These are phyloP conservation scores for Lunularia cruciata DNA, from an alignment of 225 moss, liverwort and hornwort species.

Conservation along the genomic window DNA sequence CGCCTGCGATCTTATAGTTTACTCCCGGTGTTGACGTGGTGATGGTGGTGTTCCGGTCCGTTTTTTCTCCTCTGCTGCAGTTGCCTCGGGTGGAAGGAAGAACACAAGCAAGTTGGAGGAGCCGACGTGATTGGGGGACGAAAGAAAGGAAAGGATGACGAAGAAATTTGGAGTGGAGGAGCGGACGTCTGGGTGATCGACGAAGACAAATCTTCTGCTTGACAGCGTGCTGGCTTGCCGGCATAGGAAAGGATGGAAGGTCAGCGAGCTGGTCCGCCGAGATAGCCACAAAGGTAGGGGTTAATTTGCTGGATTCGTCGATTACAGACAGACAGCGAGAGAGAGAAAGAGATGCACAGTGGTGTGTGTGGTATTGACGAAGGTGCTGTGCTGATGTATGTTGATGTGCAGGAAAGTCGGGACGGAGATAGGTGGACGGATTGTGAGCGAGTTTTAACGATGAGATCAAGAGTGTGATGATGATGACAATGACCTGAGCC, in stretches of 20 bases:
- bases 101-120: too few species aligned
- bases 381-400: not conserved
- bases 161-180: not conserved
- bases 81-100: too few species aligned
- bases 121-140: too few species aligned
- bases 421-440: not conserved
- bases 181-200: not conserved
- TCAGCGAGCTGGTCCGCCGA: not conserved
- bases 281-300: not conserved
- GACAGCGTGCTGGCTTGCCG: not conserved
- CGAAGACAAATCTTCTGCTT: not conserved
- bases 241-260: not conserved
- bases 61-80: too few species aligned
- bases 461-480: not conserved
- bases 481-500: not conserved
- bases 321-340: too few species aligned
- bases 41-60: too few species aligned
- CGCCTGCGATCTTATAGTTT: too few species aligned
- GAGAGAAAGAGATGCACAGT: not conserved
- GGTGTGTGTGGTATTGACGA: not conserved
- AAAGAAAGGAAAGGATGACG: too few species aligned
- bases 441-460: not conserved
- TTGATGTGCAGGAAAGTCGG: slow-evolving; percentile 1
- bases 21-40: too few species aligned
- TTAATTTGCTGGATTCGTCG: not conserved